These are phyloP conservation scores for Aspergillus bertholletiae DNA, from an alignment of 495 filamentous ascomycete genomes.

Conservation along the genomic window DNA sequence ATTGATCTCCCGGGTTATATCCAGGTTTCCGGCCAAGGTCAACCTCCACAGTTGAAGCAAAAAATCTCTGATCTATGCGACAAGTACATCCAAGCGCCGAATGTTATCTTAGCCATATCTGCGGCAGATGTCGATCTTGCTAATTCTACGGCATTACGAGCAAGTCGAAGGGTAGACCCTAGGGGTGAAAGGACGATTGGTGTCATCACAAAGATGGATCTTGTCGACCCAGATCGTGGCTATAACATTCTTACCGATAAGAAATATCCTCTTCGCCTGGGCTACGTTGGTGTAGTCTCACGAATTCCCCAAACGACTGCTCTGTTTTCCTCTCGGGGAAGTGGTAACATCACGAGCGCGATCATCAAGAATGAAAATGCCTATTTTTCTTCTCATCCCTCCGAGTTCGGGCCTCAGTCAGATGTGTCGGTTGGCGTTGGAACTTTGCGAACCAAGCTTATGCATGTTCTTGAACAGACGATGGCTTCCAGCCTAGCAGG, in stretches of 20 bases:
- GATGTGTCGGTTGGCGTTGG: constrained; percentile 75
- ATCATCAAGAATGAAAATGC: constrained; percentile 86
- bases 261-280: constrained; percentile 90
- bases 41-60: constrained; percentile 86
- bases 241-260: constrained; percentile 73
- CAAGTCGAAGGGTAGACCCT: constrained; percentile 89
- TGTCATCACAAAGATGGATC: constrained; percentile 98
- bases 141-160: constrained; percentile 89
- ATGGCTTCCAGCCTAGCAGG: constrained; percentile 88
- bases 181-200: constrained; percentile 95
- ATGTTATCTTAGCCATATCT: constrained; percentile 95
- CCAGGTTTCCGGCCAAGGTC: constrained; percentile 85
- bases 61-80: constrained; percentile 97
- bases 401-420: constrained; percentile 71
- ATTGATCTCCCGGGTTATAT: constrained; percentile 98
- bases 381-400: constrained; percentile 81
- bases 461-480: constrained; percentile 94
- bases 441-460: constrained; percentile 88
- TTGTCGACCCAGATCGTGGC: constrained; percentile 82
- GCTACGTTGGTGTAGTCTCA: constrained; percentile 96
- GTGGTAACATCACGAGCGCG: constrained; percentile 71
- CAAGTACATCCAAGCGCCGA: constrained; percentile 95
- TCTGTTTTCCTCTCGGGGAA: constrained; percentile 75
- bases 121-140: constrained; percentile 96
- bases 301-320: constrained; percentile 70